phyloP scores from a whole-genome alignment of 208 protist species.

The Dictyostelium gargantuum region DNA sequence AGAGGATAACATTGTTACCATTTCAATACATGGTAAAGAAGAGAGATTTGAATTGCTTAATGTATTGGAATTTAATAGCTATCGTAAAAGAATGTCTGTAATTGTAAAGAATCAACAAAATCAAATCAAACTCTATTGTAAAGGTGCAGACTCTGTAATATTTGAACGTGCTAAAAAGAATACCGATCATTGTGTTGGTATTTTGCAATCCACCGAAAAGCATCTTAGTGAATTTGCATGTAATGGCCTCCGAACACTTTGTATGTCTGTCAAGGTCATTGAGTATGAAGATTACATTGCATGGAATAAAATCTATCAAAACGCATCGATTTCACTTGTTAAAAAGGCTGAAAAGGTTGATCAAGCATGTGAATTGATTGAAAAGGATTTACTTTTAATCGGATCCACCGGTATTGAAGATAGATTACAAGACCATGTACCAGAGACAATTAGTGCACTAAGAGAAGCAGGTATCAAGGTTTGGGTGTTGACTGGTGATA shows the following conservation, averaged over 20 bases:
- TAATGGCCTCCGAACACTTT: slow-evolving; percentile 87
- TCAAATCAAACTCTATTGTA: slow-evolving; percentile 68
- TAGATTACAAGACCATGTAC: slow-evolving; percentile 95
- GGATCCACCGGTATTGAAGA: slow-evolving; percentile 96
- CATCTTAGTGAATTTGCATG: slow-evolving; percentile 82
- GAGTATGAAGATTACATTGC: slow-evolving; percentile 87
- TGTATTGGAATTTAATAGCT: slow-evolving; percentile 81
- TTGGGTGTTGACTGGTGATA: slow-evolving; percentile 97
- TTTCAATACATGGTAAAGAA: slow-evolving; percentile 48
- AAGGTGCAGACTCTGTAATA: slow-evolving; percentile 79
- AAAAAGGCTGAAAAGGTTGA: slow-evolving; percentile 67
- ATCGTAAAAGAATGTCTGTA: slow-evolving; percentile 83
- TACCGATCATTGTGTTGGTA: background rate
- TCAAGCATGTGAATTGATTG: slow-evolving; percentile 77
- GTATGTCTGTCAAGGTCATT: slow-evolving; percentile 83
- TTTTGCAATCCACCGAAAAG: slow-evolving; percentile 11
- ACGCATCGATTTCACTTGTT: slow-evolving; percentile 16
- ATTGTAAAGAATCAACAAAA: slow-evolving; percentile 54
- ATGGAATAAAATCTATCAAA: slow-evolving; percentile 82
- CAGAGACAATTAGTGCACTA: slow-evolving; percentile 88
- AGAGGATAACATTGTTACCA: slow-evolving; percentile 56
- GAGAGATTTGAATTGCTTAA: slow-evolving; percentile 63
- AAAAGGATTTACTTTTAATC: slow-evolving; percentile 86
- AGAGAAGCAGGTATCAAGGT: slow-evolving; percentile 91
- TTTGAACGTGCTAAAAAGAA: slow-evolving; percentile 12